These are phyloP conservation scores for Pecoramyces ruminantium DNA, from an alignment of 192 early-diverging fungal species.

Conservation along the genomic window DNA sequence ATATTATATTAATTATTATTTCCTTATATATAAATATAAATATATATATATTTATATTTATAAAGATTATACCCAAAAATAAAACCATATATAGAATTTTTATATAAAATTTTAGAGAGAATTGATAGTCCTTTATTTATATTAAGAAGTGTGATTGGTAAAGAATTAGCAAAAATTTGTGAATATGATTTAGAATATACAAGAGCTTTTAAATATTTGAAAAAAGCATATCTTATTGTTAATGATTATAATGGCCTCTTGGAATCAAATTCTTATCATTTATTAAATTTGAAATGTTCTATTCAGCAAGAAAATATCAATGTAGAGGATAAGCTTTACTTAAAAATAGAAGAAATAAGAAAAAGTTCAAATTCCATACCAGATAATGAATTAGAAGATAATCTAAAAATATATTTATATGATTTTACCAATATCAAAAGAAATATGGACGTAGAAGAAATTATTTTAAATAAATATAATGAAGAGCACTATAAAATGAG, in stretches of 20 bases:
- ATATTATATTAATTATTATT: background rate
- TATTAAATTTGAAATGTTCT: background rate
- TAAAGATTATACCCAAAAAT: background rate
- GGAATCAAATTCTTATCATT: background rate
- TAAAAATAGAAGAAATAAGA: background rate
- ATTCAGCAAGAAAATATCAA: background rate
- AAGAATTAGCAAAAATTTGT: background rate
- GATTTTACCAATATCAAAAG: background rate
- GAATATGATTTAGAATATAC: background rate
- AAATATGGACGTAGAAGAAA: background rate
- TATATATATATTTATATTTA: background rate
- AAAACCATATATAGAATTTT: background rate
- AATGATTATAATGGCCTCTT: background rate
- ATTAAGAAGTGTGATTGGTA: background rate
- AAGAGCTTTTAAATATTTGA: background rate
- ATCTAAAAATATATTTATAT: background rate
- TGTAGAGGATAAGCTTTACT: background rate
- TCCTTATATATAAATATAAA: background rate
- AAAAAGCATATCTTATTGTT: background rate
- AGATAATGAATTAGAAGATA: background rate
- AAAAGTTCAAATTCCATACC: background rate
- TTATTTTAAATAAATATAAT: background rate
- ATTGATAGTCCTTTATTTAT: background rate
- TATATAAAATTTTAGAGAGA: background rate
- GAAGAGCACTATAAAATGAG: background rate